Conservation (phyloP, 805 yeast species). For the Schwanniomyces yamadae region DNA sequence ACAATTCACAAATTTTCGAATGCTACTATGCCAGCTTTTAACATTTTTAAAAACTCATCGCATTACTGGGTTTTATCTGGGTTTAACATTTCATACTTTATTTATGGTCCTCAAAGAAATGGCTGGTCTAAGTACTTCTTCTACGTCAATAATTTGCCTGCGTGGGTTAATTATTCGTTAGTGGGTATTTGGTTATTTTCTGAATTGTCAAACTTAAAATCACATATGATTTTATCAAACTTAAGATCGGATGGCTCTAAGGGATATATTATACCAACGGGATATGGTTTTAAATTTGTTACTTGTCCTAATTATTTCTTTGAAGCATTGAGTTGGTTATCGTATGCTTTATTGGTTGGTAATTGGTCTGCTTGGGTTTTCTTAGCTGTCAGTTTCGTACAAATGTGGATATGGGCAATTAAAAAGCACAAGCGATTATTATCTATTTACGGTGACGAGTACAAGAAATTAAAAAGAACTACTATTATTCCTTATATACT, state of each 20-base stretch:
- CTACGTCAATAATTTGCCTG: slow-evolving; percentile 44
- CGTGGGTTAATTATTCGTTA: slow-evolving; percentile 27
- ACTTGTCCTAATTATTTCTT: slow-evolving; percentile 95
- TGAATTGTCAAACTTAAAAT: slow-evolving; percentile 69
- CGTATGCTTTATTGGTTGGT: slow-evolving; percentile 67
- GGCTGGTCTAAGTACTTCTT: slow-evolving; percentile 32
- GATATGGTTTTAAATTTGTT: slow-evolving; percentile 77
- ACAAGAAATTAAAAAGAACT: slow-evolving; percentile 71
- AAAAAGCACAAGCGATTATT: slow-evolving; percentile 74
- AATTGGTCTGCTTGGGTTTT: slow-evolving; percentile 78
- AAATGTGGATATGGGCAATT: slow-evolving; percentile 91
- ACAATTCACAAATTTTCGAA: slow-evolving; percentile 82
- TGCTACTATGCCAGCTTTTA: slow-evolving; percentile 88
- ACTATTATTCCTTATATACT: slow-evolving; percentile 75
- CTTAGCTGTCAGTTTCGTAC: slow-evolving; percentile 64
- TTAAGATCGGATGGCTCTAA: slow-evolving; percentile 52
- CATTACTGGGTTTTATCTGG: slow-evolving; percentile 97
- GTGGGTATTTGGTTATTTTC: slow-evolving; percentile 52
- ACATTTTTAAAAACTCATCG: slow-evolving; percentile 81
- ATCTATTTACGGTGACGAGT: slow-evolving; percentile 70
- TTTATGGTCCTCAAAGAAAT: slow-evolving; percentile 32
- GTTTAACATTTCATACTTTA: slow-evolving; percentile 47
- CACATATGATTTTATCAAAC: slow-evolving; percentile 65
- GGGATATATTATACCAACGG: slow-evolving; percentile 71
- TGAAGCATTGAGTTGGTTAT: slow-evolving; percentile 76